Base-by-base conservation (phyloP, 768 basidiomycete genomes). In the Tephrocybe rancida region DNA sequence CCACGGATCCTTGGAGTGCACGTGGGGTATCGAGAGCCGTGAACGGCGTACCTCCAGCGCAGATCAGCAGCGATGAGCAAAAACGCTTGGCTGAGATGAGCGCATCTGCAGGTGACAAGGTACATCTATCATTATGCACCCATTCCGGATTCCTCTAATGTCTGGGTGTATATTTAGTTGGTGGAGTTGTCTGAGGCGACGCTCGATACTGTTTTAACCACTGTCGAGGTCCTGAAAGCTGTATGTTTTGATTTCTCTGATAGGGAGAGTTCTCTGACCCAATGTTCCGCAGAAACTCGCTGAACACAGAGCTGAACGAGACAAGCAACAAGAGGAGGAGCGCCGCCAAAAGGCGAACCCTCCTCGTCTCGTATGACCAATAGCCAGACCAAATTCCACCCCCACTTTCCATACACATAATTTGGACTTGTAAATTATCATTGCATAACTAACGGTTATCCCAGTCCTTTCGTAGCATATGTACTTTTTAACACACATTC, bases 111-210 rank as follows among this genome's bases (percentile, higher is more conserved):
- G 70, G 74, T 19, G 81, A 83, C 41, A 73, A 75, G 32, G 83
- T 85, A 39, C 55, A 75, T 66, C 34, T 2, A 32, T 32, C 10
- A 10, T 22, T 13, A 6, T 41, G n/a, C 7, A 37, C 19, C 39
- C 5, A 19, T n/a, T 5, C 6, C 21, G 19, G 5, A 3, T 6
- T 21, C 6, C 9, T 5, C 39, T 19, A 41, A 19, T n/a, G 6
- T 7, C 21, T 21, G 6, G n/a, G 6, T 42, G 42, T 58, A n/a
- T 22, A 34, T 51, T 4, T 54, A 87, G 88, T 78, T 86, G 71
- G 70, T 72, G 7, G 85, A 87, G 46, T 63, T 88, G 53, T 87
- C 87, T 2, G 88, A 90, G 64, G 75, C 78, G 14, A 85, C 87
- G 0, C 78, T 90, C 16, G 86, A 87, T 41, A 76, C 78, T 19